phyloP scores from a whole-genome alignment of 371 early-diverging fungal genomes.

The Entomophthora muscae region DNA sequence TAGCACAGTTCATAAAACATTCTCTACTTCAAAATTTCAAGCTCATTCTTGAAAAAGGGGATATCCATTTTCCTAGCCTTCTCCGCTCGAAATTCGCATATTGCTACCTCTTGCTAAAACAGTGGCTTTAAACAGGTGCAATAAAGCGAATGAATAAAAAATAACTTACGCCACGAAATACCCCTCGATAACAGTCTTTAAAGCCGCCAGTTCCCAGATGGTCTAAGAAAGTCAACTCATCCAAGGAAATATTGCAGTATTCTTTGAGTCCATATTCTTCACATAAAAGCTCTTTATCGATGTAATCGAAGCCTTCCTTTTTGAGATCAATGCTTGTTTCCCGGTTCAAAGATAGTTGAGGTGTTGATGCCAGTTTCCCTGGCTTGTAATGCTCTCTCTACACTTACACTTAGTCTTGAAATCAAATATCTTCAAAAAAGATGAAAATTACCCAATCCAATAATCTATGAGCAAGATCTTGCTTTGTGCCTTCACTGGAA shows the following conservation, averaged over 20 bases:
- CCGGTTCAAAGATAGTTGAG: not conserved
- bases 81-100: not conserved
- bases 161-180: not conserved
- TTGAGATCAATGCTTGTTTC: not conserved
- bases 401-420: no score
- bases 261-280: constrained; percentile 1
- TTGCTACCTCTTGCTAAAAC: not conserved
- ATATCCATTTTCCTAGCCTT: not conserved
- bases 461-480: not conserved
- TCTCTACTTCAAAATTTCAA: not conserved
- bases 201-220: not conserved
- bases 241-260: not conserved
- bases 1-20: not conserved
- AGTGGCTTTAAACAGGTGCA: not conserved
- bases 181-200: not conserved
- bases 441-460: not conserved
- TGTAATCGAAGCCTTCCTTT: not conserved
- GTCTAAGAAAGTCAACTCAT: not conserved
- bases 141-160: not conserved
- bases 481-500: not conserved
- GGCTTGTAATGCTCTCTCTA: not conserved
- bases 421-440: no score
- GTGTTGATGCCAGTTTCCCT: not conserved
- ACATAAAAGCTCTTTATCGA: not conserved
- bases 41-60: not conserved